Evolutionary conservation across 1,284 basidiomycete genomes (phyloP).

Genomic region (Fomes fomentarius): DNA sequence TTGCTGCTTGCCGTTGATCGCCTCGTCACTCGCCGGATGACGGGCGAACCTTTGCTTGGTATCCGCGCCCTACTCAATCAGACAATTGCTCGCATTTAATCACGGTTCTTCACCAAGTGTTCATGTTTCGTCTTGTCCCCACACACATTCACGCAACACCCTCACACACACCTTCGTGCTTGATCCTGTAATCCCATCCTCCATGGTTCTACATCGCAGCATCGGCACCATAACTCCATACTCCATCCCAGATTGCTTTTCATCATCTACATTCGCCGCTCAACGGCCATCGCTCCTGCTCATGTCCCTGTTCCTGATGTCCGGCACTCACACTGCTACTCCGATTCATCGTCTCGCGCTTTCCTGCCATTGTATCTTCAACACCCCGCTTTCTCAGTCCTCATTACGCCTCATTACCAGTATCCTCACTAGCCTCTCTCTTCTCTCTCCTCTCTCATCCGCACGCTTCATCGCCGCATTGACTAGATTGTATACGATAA

Average conservation of each 20-base stretch:
- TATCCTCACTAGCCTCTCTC: neutral
- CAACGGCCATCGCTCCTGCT: too few species aligned
- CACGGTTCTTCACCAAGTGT: too few species aligned
- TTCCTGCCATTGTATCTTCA: neutral
- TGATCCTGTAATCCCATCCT: neutral
- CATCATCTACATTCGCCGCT: neutral
- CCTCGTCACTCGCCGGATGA: too few species aligned
- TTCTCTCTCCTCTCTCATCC: constrained; percentile 1
- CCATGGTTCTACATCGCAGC: neutral
- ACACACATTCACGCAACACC: too few species aligned
- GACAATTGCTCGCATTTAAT: constrained; percentile 25
- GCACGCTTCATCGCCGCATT: neutral
- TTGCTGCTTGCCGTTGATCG: neutral
- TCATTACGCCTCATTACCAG: neutral
- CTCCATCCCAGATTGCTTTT: neutral
- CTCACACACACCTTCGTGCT: too few species aligned
- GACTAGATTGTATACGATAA: constrained; percentile 13
- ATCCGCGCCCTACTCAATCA: constrained; percentile 1
- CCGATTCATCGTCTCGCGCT: neutral
- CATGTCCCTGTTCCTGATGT: constrained; percentile 1
- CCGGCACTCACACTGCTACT: constrained; percentile 13
- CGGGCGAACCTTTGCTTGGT: too few species aligned
- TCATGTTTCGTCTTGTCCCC: neutral
- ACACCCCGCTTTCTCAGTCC: neutral
- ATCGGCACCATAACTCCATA: too few species aligned